These are phyloP conservation scores for Aspergillus nomiae DNA, from an alignment of 2,329 filamentous ascomycete species.

Conservation along the genomic window DNA sequence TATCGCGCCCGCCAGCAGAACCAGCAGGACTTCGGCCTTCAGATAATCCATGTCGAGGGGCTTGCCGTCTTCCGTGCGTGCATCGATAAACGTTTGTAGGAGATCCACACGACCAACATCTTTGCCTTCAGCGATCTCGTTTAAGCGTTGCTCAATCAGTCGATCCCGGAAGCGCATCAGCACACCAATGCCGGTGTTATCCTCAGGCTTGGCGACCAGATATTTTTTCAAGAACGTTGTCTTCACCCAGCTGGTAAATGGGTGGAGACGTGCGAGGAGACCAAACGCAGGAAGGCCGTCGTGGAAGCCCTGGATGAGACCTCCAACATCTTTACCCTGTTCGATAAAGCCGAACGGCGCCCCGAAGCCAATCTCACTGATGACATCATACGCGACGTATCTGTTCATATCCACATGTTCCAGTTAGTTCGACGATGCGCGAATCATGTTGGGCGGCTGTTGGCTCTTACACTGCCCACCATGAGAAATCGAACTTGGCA, in stretches of 20 bases:
- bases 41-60: conserved; percentile 54
- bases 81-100: conserved; percentile 54
- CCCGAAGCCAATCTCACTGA: conserved; percentile 59
- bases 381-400: conserved; percentile 61
- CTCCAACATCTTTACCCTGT: conserved; percentile 54
- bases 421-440: neutral
- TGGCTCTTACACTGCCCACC: conserved; percentile 52
- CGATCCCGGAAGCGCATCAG: conserved; percentile 61
- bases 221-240: conserved; percentile 55
- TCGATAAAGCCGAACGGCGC: conserved; percentile 59
- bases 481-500: conserved; percentile 56
- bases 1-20: conserved; percentile 56
- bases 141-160: conserved; percentile 52
- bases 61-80: conserved; percentile 47
- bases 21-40: conserved; percentile 56
- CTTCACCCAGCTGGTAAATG: conserved; percentile 59
- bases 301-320: conserved; percentile 58
- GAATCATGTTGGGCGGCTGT: neutral
- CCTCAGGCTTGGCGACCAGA: conserved; percentile 55
- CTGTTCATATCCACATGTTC: conserved; percentile 15
- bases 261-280: conserved; percentile 54
- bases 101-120: conserved; percentile 52
- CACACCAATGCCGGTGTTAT: conserved; percentile 57
- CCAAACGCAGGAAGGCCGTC: conserved; percentile 55
- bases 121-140: conserved; percentile 51